Evolutionary conservation across 371 early-diverging fungal species (phyloP), one percentile per base, ranked within the genome.

Genomic region (Synchytrium microbalum): DNA sequence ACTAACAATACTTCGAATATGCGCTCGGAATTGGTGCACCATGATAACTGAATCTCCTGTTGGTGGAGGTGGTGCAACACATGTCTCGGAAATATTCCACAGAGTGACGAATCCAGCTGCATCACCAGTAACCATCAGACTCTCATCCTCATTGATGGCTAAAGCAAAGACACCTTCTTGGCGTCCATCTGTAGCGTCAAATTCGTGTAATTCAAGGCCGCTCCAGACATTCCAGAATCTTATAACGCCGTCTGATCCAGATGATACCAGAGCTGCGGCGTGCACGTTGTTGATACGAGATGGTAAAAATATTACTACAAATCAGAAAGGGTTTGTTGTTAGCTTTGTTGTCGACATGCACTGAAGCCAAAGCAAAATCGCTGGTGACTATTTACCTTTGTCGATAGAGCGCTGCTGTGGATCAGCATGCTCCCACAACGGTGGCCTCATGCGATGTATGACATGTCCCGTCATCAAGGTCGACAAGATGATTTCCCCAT

Each of bases 201-300:
- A 61, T 55, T 71, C 70, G 61, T 64, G 69, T 13, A 71, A 51
- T 1, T 76, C 64, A 27, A 63, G 38, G 13, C 66, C 67, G 23
- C 60, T 38, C n/a, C 24, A 16, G 0, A 72, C 61, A 32, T 75
- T 65, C 81, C 81, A 80, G 67, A 69, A 78, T 16, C 81, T 75
- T 23, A 80, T 54, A 10, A 72, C 53, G 30, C 81, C 81, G 58
- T 80, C 81, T 10, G 71, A 62, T 2, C 81, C 77, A 25, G 72
- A 65, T 0, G 76, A 66, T 2, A 76, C 33, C 2, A 80, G 65
- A 32, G 63, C 26, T 27, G 75, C 79, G 3, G 71, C 75, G 14
- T n/a, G 14, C 29, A 52, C 29, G 27, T 52, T 61, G 32, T 66
- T 32, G 23, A 58, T 28, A 0, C 78, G 66, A 14, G 33, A 28